Percentiles rank a stretch among this genome's conserved stretches.
Evolutionary conservation across 2,329 filamentous ascomycete genomes (phyloP).

Genomic region (Dothiorella sarmentorum): DNA sequence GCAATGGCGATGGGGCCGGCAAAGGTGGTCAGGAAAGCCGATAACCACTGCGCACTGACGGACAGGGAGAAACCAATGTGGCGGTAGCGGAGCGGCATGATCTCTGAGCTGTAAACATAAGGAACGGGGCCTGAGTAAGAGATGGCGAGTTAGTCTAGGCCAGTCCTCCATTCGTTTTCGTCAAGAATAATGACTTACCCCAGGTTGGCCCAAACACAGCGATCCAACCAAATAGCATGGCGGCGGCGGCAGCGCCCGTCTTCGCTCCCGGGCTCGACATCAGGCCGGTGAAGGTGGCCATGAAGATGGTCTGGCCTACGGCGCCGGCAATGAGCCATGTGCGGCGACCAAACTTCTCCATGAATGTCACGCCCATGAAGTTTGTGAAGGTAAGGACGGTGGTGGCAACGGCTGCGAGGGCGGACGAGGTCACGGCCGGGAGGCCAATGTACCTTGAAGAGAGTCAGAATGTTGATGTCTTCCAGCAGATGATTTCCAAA

Average conservation of each 20-base stretch:
- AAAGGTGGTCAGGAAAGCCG: constrained; percentile 36
- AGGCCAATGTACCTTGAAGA: constrained; percentile 27
- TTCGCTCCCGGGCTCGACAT: constrained; percentile 21
- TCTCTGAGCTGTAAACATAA: constrained; percentile 35
- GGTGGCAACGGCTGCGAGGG: constrained; percentile 26
- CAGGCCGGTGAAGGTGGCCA: constrained; percentile 29
- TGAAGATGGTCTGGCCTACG: constrained; percentile 27
- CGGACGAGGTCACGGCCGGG: constrained; percentile 24
- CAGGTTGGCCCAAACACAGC: constrained; percentile 32
- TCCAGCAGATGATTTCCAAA: no score
- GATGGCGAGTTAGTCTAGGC: neutral
- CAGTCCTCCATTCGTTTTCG: neutral
- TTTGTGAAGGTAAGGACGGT: constrained; percentile 27
- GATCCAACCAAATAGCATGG: constrained; percentile 33
- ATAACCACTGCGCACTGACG: constrained; percentile 34
- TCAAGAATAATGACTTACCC: no score
- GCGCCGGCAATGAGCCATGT: constrained; percentile 23
- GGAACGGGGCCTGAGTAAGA: constrained; percentile 13
- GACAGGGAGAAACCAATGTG: constrained; percentile 34
- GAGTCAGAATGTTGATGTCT: constrained; percentile 30
- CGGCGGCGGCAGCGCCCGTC: constrained; percentile 27
- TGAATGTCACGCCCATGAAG: constrained; percentile 26
- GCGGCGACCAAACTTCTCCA: constrained; percentile 29
- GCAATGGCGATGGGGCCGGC: constrained; percentile 34
- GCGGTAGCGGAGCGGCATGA: constrained; percentile 34